These are phyloP conservation scores for Clavispora vitiphila DNA, from an alignment of 805 yeast species.

Conservation along the genomic window DNA sequence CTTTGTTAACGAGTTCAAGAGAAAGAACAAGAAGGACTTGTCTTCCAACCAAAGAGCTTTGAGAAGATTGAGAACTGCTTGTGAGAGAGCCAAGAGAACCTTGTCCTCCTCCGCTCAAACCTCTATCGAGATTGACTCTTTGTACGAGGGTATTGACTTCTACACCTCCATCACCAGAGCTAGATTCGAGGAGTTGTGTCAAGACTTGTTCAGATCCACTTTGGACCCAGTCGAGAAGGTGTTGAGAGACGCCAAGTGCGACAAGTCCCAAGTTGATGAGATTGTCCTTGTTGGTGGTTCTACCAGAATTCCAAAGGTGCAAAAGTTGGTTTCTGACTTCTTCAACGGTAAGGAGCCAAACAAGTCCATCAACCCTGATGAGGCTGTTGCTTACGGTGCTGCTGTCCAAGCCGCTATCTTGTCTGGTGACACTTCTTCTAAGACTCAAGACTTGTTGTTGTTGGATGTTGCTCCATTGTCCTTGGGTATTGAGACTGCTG, in stretches of 20 bases:
- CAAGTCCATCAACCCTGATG: constrained; percentile 47
- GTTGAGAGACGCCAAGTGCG: constrained; percentile 40
- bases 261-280: constrained; percentile 42
- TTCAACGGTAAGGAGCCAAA: constrained; percentile 45
- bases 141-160: constrained; percentile 45
- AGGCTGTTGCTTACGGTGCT: constrained; percentile 60
- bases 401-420: constrained; percentile 99
- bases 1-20: constrained; percentile 88
- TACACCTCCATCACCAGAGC: constrained; percentile 45
- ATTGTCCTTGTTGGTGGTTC: constrained; percentile 48
- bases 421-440: constrained; percentile 57
- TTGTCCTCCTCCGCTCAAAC: constrained; percentile 38
- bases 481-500: constrained; percentile 97
- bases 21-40: constrained; percentile 86
- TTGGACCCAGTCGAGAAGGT: constrained; percentile 46
- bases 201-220: constrained; percentile 41
- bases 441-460: constrained; percentile 90
- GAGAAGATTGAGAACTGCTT: constrained; percentile 52
- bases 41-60: constrained; percentile 77
- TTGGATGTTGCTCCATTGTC: constrained; percentile 98
- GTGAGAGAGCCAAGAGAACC: constrained; percentile 47
- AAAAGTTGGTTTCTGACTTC: constrained; percentile 42
- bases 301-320: constrained; percentile 48
- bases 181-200: constrained; percentile 44
- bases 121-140: constrained; percentile 43